A percentile compares a stretch with the other conserved stretches of the same genome.
Evolutionary conservation across 306 rosid genomes (phyloP).

Genomic region (Vigna unguiculata): DNA sequence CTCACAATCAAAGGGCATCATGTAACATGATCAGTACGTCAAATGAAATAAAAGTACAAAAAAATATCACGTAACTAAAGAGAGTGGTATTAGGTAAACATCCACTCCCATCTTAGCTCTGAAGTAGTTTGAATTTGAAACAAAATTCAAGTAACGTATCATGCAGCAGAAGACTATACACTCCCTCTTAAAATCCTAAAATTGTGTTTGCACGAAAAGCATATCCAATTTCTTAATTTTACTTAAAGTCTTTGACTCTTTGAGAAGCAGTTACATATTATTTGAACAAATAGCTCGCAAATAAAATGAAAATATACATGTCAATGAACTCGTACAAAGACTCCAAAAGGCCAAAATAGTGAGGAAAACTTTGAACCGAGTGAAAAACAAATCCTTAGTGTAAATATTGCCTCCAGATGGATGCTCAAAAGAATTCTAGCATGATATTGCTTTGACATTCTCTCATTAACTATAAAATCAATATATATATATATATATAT

Average conservation of each 20-base stretch:
- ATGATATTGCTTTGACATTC: constrained; percentile 22
- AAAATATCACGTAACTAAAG: constrained; percentile 7
- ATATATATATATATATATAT: not conserved
- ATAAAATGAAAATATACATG: not conserved
- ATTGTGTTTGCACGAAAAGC: not conserved
- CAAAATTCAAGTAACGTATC: constrained; percentile 38
- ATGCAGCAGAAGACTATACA: constrained; percentile 23
- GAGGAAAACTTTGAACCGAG: constrained; percentile 24
- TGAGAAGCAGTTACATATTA: constrained; percentile 20
- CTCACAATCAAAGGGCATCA: constrained; percentile 24
- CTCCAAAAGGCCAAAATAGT: constrained; percentile 36
- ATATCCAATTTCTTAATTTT: not conserved
- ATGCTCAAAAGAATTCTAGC: constrained; percentile 11
- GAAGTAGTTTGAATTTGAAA: constrained; percentile 29
- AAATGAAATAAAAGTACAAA: constrained; percentile 2
- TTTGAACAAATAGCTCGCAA: constrained; percentile 14
- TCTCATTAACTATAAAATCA: not conserved
- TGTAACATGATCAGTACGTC: constrained; percentile 33
- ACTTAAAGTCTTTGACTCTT: not conserved
- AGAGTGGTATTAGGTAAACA: not conserved
- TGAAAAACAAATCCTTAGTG: constrained; percentile 4
- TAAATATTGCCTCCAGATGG: constrained; percentile 29
- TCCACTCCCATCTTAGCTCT: constrained; percentile 14
- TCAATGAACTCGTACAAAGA: constrained; percentile 29
- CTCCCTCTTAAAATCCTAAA: constrained; percentile 2